Evolutionary conservation across 2,329 filamentous ascomycete species (phyloP).

Genomic region (Cladosporium oxysporum): DNA sequence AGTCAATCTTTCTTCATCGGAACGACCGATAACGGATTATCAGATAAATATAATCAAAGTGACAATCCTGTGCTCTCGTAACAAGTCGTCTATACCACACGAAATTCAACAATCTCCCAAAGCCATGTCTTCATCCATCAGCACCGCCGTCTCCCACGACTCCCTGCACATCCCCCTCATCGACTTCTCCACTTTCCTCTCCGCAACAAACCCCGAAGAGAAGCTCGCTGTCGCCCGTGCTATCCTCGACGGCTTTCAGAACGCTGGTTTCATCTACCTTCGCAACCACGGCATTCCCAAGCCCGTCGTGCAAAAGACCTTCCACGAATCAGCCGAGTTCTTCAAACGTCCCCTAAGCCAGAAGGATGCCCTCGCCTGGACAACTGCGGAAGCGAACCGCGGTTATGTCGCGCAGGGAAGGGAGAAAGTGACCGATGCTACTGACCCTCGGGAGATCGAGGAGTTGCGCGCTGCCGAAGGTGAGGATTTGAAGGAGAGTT

Average conservation of each 20-base stretch:
- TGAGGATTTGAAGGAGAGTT: constrained; percentile 56
- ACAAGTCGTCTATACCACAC: neutral
- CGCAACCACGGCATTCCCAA: constrained; percentile 70
- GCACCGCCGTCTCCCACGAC: constrained; percentile 10
- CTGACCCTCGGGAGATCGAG: constrained; percentile 55
- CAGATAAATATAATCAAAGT: neutral
- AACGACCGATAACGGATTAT: neutral
- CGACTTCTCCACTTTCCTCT: constrained; percentile 71
- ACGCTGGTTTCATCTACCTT: constrained; percentile 82
- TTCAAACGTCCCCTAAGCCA: constrained; percentile 62
- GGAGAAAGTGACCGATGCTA: constrained; percentile 66
- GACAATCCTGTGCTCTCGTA: neutral
- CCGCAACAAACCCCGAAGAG: constrained; percentile 27
- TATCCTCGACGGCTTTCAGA: constrained; percentile 78
- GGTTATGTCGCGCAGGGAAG: constrained; percentile 54
- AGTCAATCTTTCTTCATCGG: neutral
- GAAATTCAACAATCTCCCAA: neutral
- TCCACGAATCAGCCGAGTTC: constrained; percentile 61
- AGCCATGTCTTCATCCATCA: constrained; percentile 6
- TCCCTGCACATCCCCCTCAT: constrained; percentile 53
- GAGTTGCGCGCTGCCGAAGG: constrained; percentile 50
- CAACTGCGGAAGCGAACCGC: constrained; percentile 51
- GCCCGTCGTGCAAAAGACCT: constrained; percentile 48
- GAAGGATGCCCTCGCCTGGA: constrained; percentile 68
- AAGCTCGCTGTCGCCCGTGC: constrained; percentile 59